Conservation (phyloP, 2,329 filamentous ascomycete species). For the Sclerotinia subarctica region DNA sequence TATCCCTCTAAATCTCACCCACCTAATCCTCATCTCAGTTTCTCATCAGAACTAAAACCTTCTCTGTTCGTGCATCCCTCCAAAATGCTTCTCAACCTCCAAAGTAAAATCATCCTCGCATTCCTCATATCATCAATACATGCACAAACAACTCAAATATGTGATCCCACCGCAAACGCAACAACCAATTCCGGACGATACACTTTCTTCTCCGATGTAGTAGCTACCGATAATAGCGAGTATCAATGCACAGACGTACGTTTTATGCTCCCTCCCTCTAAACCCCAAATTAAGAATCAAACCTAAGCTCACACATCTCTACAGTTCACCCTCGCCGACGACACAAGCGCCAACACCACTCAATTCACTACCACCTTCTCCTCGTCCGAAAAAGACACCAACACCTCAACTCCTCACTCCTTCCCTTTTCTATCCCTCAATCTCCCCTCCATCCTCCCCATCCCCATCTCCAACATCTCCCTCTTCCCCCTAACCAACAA, state of each 20-base stretch:
- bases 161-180: background rate
- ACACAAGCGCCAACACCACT: background rate
- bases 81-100: constrained; percentile 2
- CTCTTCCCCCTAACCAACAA: background rate
- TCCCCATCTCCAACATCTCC: background rate
- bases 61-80: background rate
- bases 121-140: constrained; percentile 4
- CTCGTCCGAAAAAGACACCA: background rate
- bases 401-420: background rate
- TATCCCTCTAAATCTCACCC: too few relatives aligned
- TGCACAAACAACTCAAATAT: background rate
- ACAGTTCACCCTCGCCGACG: constrained; percentile 9
- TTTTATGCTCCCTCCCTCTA: too few relatives aligned
- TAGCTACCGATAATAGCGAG: background rate
- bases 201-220: background rate
- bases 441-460: background rate
- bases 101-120: background rate
- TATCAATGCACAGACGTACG: constrained; percentile 13
- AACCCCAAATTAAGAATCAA: background rate
- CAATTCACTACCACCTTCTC: background rate
- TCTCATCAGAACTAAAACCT: background rate
- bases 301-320: background rate
- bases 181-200: constrained; percentile 14
- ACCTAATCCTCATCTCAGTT: background rate
- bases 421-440: background rate